phyloP scores from a whole-genome alignment of 2,329 filamentous ascomycete species.

The Xylariales sp. region DNA sequence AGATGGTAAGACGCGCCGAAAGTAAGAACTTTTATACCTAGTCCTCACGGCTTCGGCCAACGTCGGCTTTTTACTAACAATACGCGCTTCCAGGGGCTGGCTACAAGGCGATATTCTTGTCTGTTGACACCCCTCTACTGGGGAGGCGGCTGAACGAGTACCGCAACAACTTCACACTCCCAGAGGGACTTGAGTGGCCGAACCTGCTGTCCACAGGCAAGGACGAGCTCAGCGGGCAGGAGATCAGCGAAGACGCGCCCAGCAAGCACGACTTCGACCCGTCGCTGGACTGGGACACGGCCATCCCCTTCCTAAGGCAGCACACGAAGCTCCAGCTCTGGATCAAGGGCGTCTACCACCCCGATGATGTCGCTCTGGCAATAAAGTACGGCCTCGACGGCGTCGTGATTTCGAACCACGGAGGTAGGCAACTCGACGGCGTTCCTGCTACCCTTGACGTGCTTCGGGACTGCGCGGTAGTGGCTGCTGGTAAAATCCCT shows the following conservation, averaged over 20 bases:
- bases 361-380: conserved; percentile 35
- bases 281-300: conserved; percentile 48
- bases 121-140: conserved; percentile 49
- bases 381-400: conserved; percentile 19
- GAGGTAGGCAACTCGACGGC: conserved; percentile 41
- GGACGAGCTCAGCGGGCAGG: background rate
- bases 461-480: conserved; percentile 37
- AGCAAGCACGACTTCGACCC: conserved; percentile 14
- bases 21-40: conserved; percentile 21
- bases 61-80: background rate
- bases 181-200: conserved; percentile 35
- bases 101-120: conserved; percentile 50
- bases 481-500: conserved; percentile 36
- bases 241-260: background rate
- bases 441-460: conserved; percentile 40
- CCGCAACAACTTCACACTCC: conserved; percentile 45
- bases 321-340: conserved; percentile 44
- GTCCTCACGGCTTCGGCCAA: background rate
- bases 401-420: conserved; percentile 42
- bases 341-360: conserved; percentile 37
- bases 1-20: conserved; percentile 37
- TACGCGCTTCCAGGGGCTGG: conserved; percentile 40
- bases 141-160: conserved; percentile 49
- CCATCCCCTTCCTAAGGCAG: conserved; percentile 42
- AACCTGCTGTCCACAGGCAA: conserved; percentile 29